Evolutionary conservation across 2,329 filamentous ascomycete species (phyloP).

Genomic region (Diaporthe aspalathi): DNA sequence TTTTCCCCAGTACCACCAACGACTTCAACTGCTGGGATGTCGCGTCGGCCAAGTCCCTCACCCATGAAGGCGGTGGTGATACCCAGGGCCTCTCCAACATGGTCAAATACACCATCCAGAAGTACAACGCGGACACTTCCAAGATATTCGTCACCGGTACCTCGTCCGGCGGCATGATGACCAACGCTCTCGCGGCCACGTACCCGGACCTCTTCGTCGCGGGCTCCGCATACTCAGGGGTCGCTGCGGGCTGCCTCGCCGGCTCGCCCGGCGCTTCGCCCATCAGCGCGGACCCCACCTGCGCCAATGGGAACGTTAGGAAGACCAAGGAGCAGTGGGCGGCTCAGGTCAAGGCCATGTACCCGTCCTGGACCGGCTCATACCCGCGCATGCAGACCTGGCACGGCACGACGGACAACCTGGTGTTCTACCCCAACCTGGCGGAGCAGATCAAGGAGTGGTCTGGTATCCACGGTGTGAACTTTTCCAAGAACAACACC

Average conservation of each 20-base stretch:
- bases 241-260: slow-evolving; percentile 56
- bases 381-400: slow-evolving; percentile 47
- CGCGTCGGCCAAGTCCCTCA: slow-evolving; percentile 55
- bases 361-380: slow-evolving; percentile 45
- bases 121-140: slow-evolving; percentile 54
- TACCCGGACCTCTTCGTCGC: slow-evolving; percentile 59
- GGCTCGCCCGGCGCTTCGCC: slow-evolving; percentile 35
- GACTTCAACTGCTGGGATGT: slow-evolving; percentile 64
- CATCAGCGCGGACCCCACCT: slow-evolving; percentile 43
- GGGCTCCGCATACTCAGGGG: slow-evolving; percentile 54
- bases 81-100: slow-evolving; percentile 56
- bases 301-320: slow-evolving; percentile 43
- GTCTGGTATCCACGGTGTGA: slow-evolving; percentile 45
- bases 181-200: slow-evolving; percentile 53
- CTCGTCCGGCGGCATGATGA: slow-evolving; percentile 61
- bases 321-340: slow-evolving; percentile 44
- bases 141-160: slow-evolving; percentile 57
- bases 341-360: slow-evolving; percentile 44
- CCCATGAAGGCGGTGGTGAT: slow-evolving; percentile 62
- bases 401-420: slow-evolving; percentile 45
- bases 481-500: slow-evolving; percentile 42
- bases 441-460: slow-evolving; percentile 48
- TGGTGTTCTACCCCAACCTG: slow-evolving; percentile 44
- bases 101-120: slow-evolving; percentile 55
- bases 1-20: slow-evolving; percentile 57